These are phyloP conservation scores for Pseudocercospora musae DNA, from an alignment of 2,329 filamentous ascomycete species.

Conservation along the genomic window DNA sequence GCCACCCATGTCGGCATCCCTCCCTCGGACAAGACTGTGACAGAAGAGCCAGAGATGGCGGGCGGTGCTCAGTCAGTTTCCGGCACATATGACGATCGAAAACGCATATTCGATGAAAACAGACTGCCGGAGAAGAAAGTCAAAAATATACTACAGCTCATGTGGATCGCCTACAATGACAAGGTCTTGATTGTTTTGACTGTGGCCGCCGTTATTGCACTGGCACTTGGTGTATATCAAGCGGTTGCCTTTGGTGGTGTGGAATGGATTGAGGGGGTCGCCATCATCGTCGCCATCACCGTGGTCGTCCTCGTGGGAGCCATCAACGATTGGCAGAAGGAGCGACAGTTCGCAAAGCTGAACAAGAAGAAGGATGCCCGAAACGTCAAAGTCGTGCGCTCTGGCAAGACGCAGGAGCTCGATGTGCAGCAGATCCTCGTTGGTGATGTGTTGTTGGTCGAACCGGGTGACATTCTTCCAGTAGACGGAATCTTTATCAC, in stretches of 20 bases:
- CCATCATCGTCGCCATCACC: constrained; percentile 71
- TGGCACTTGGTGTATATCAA: constrained; percentile 72
- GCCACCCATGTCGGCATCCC: constrained; percentile 38
- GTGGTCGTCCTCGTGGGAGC: constrained; percentile 75
- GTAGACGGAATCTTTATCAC: constrained; percentile 69
- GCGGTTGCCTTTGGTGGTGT: constrained; percentile 55
- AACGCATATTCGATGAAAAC: constrained; percentile 67
- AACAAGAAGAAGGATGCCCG: constrained; percentile 78
- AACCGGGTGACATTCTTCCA: constrained; percentile 69
- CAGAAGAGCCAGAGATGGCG: constrained; percentile 25
- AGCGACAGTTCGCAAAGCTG: constrained; percentile 74
- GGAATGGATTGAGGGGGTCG: constrained; percentile 79
- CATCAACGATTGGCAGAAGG: constrained; percentile 80
- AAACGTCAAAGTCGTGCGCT: constrained; percentile 71
- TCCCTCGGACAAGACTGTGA: constrained; percentile 28
- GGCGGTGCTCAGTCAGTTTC: constrained; percentile 14
- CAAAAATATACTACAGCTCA: constrained; percentile 66
- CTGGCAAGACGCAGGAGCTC: constrained; percentile 66
- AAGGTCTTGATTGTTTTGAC: constrained; percentile 73
- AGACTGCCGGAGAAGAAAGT: constrained; percentile 66
- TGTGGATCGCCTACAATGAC: constrained; percentile 81
- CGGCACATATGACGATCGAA: constrained; percentile 58
- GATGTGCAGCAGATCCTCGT: constrained; percentile 69
- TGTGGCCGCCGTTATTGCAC: constrained; percentile 67
- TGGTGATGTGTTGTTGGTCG: constrained; percentile 69